Conservation (phyloP, 495 filamentous ascomycete genomes). For the Penicillium samsonianum region DNA sequence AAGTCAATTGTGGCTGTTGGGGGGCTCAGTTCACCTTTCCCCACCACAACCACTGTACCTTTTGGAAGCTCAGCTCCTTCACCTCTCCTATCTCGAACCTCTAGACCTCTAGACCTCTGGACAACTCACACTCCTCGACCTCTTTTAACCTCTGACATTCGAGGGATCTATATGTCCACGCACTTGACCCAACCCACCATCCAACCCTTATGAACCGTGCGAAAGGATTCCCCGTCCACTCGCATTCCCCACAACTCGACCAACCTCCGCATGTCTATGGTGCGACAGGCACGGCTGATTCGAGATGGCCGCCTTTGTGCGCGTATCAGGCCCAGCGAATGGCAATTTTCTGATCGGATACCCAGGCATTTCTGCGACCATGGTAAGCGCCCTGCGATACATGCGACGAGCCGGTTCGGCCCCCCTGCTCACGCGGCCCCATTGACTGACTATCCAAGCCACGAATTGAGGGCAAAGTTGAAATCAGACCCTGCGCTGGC, state of each 20-base stretch:
- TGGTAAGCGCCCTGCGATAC: slow-evolving; percentile 60
- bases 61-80: slow-evolving; percentile 11
- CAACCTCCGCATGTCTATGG: slow-evolving; percentile 45
- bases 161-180: background rate
- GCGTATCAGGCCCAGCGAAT: slow-evolving; percentile 96
- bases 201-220: slow-evolving; percentile 37
- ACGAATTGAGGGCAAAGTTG: slow-evolving; percentile 95
- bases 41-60: background rate
- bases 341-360: slow-evolving; percentile 96
- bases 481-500: slow-evolving; percentile 84
- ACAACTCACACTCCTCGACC: background rate
- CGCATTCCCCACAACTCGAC: slow-evolving; percentile 35
- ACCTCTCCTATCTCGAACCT: slow-evolving; percentile 1
- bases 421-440: slow-evolving; percentile 7
- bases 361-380: slow-evolving; percentile 94
- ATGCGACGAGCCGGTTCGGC: slow-evolving; percentile 4
- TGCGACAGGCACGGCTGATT: slow-evolving; percentile 42
- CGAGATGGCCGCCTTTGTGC: slow-evolving; percentile 86
- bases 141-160: background rate
- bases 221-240: slow-evolving; percentile 28
- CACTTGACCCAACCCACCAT: background rate
- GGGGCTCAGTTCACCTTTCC: slow-evolving; percentile 12
- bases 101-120: background rate
- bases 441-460: slow-evolving; percentile 55
- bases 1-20: slow-evolving; percentile 1